Evolutionary conservation across 2,329 filamentous ascomycete species (phyloP).

Genomic region (Clathrospora elynae): DNA sequence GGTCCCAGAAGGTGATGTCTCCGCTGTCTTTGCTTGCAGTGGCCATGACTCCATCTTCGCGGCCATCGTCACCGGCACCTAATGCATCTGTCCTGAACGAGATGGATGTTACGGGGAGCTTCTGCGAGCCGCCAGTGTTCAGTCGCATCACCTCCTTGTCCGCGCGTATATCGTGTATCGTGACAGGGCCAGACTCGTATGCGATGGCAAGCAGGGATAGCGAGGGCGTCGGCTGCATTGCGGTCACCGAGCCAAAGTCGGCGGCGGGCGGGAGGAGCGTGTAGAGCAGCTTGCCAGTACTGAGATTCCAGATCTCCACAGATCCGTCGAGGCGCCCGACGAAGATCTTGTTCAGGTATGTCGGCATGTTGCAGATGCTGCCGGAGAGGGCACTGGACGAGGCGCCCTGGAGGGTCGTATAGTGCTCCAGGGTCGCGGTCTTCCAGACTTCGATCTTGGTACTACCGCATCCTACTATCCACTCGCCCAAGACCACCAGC

Average conservation of each 20-base stretch:
- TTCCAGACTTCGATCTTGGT: slow-evolving; percentile 91
- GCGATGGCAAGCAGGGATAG: slow-evolving; percentile 87
- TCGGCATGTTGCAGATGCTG: slow-evolving; percentile 85
- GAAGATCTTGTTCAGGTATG: slow-evolving; percentile 94
- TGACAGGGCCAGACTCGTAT: slow-evolving; percentile 77
- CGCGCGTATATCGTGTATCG: slow-evolving; percentile 79
- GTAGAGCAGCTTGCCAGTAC: slow-evolving; percentile 87
- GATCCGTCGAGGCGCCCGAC: slow-evolving; percentile 84
- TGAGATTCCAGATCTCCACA: slow-evolving; percentile 97
- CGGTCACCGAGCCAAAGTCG: slow-evolving; percentile 80
- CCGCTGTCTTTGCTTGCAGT: slow-evolving; percentile 79
- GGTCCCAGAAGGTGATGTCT: slow-evolving; percentile 94
- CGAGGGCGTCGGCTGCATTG: slow-evolving; percentile 81
- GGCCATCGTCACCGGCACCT: slow-evolving; percentile 86
- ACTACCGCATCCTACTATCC: slow-evolving; percentile 80
- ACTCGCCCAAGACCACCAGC: slow-evolving; percentile 83
- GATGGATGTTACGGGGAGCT: slow-evolving; percentile 75
- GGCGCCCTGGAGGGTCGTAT: slow-evolving; percentile 74
- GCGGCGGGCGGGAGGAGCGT: slow-evolving; percentile 79
- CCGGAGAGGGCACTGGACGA: slow-evolving; percentile 74
- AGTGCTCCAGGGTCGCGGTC: slow-evolving; percentile 79
- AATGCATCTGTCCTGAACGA: slow-evolving; percentile 88
- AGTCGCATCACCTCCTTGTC: slow-evolving; percentile 75
- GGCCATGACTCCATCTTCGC: slow-evolving; percentile 86
- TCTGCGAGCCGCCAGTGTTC: slow-evolving; percentile 65